Evolutionary conservation across 306 rosid genomes (phyloP).

Genomic region (Astragalus glycyphyllos): DNA sequence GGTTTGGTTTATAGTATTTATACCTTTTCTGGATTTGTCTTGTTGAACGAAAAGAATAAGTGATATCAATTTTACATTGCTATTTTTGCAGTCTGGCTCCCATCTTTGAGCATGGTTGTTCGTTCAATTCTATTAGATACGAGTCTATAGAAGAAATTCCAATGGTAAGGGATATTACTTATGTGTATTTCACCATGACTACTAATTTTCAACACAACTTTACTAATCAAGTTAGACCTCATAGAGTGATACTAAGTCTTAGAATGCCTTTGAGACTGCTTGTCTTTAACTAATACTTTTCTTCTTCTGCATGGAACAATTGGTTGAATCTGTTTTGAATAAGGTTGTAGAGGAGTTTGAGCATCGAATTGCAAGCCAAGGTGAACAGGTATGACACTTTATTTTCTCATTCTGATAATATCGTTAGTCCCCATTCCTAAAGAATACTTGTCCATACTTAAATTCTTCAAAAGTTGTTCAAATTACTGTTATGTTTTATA

Average conservation of each 20-base stretch:
- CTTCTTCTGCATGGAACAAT: constrained; percentile 60
- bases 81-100: constrained; percentile 62
- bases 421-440: not conserved
- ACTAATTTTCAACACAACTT: constrained; percentile 21
- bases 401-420: constrained; percentile 17
- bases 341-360: constrained; percentile 91
- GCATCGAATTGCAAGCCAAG: constrained; percentile 69
- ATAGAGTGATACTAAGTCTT: not conserved
- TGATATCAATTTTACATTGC: constrained; percentile 12
- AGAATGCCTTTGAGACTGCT: constrained; percentile 1
- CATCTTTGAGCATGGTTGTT: constrained; percentile 73
- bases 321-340: constrained; percentile 88
- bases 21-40: constrained; percentile 34
- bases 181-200: constrained; percentile 18
- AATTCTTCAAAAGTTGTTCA: too few species aligned
- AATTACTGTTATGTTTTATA: too few species aligned
- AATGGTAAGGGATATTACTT: constrained; percentile 55
- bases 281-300: constrained; percentile 34
- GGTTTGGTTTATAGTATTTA: constrained; percentile 41
- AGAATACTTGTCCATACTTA: not conserved
- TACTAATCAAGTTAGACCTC: not conserved
- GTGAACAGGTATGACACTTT: constrained; percentile 59
- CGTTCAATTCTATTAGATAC: constrained; percentile 73
- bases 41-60: constrained; percentile 35
- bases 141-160: constrained; percentile 96